These are phyloP conservation scores for Microascus cirrosus DNA, from an alignment of 2,329 filamentous ascomycete genomes.

Conservation along the genomic window DNA sequence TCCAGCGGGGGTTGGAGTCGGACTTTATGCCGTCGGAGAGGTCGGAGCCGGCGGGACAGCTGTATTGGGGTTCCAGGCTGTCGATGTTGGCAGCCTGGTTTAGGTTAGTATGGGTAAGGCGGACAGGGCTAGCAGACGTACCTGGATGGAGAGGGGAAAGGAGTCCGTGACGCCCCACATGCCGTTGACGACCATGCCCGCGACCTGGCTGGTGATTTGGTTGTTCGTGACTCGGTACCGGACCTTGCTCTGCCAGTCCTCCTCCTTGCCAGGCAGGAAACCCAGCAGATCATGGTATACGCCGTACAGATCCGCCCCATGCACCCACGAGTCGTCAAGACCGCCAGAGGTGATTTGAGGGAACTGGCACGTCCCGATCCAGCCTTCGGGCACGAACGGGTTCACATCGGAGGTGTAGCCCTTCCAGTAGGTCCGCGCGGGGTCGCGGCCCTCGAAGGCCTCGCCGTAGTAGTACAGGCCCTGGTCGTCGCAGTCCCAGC, in stretches of 20 bases:
- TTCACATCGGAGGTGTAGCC: slow-evolving; percentile 52
- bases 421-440: slow-evolving; percentile 53
- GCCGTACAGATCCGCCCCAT: slow-evolving; percentile 65
- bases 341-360: slow-evolving; percentile 67
- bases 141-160: slow-evolving; percentile 34
- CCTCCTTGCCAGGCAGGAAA: slow-evolving; percentile 46
- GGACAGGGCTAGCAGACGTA: slow-evolving; percentile 4
- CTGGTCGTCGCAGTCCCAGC: slow-evolving; percentile 62
- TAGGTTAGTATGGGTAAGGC: background rate
- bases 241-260: slow-evolving; percentile 32
- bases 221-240: slow-evolving; percentile 70
- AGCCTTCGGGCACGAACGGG: slow-evolving; percentile 55
- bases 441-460: slow-evolving; percentile 34
- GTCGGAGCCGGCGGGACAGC: slow-evolving; percentile 40
- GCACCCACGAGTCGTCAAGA: slow-evolving; percentile 62
- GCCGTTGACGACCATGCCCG: slow-evolving; percentile 60
- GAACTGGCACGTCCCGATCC: slow-evolving; percentile 66
- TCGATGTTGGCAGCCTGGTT: slow-evolving; percentile 45
- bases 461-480: slow-evolving; percentile 60
- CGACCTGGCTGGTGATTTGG: slow-evolving; percentile 71
- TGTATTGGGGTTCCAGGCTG: slow-evolving; percentile 63
- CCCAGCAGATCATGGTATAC: slow-evolving; percentile 61
- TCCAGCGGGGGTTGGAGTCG: slow-evolving; percentile 41
- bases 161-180: slow-evolving; percentile 44
- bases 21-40: slow-evolving; percentile 33